Conservation (phyloP, 2,329 filamentous ascomycete genomes). For the Diplodia scrobiculata region DNA sequence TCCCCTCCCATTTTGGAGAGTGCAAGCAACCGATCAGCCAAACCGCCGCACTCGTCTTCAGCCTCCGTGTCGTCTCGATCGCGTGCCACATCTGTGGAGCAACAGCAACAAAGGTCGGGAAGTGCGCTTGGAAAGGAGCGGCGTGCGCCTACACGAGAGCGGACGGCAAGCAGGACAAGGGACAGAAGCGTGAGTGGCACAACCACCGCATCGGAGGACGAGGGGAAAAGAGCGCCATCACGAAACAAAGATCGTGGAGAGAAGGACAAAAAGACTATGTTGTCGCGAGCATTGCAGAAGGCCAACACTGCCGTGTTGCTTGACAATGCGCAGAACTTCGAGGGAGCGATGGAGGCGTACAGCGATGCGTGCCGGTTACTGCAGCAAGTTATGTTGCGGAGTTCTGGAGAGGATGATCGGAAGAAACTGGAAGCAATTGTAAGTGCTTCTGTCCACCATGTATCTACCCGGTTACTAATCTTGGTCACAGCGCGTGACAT, state of each 20-base stretch:
- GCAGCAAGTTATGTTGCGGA: conserved; percentile 83
- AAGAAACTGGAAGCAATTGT: conserved; percentile 92
- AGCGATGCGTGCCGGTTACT: conserved; percentile 85
- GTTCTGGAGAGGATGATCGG: conserved; percentile 80
- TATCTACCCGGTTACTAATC: neutral
- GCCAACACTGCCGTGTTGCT: conserved; percentile 93
- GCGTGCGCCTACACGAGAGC: conserved; percentile 6
- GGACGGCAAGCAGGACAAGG: neutral
- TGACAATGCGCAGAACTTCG: conserved; percentile 94
- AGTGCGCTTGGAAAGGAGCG: conserved; percentile 21
- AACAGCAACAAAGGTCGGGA: conserved; percentile 15
- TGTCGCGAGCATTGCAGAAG: conserved; percentile 92
- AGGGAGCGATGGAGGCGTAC: conserved; percentile 87
- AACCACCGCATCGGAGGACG: conserved; percentile 26
- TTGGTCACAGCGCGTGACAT: conserved; percentile 71
- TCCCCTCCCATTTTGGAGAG: conserved; percentile 39
- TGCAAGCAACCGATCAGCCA: conserved; percentile 1
- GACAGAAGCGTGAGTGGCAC: conserved; percentile 29
- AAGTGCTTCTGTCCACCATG: conserved; percentile 49
- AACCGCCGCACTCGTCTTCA: conserved; percentile 15
- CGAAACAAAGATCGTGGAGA: conserved; percentile 50
- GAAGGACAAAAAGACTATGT: conserved; percentile 80
- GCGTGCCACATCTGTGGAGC: conserved; percentile 13
- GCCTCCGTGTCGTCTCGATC: conserved; percentile 19
- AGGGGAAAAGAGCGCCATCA: conserved; percentile 32